phyloP scores from a whole-genome alignment of 352 stramenopile genomes.

The Phytophthora macrochlamydospora region DNA sequence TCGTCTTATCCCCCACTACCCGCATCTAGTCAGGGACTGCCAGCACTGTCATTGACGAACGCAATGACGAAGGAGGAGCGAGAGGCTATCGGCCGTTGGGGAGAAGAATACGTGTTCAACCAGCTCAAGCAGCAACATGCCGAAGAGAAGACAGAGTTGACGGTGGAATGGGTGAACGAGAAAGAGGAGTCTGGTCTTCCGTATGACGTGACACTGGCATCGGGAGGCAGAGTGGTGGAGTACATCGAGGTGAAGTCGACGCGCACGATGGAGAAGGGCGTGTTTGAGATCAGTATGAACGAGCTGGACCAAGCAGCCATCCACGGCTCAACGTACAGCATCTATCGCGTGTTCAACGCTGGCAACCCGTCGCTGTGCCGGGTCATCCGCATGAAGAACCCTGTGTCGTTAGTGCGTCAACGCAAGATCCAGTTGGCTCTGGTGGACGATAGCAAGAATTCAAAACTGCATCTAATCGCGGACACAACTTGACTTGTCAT shows the following conservation, averaged over 20 bases:
- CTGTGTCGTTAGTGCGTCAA: constrained; percentile 76
- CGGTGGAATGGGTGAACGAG: constrained; percentile 80
- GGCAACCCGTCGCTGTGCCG: constrained; percentile 71
- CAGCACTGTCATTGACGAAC: constrained; percentile 43
- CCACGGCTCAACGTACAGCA: constrained; percentile 79
- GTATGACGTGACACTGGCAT: constrained; percentile 78
- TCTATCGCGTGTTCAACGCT: constrained; percentile 89
- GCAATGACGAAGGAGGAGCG: constrained; percentile 79
- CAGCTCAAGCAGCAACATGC: constrained; percentile 60
- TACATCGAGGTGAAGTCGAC: constrained; percentile 90
- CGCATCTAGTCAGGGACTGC: constrained; percentile 12
- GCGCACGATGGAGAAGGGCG: constrained; percentile 84
- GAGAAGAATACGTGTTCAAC: constrained; percentile 84
- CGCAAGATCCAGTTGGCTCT: constrained; percentile 83
- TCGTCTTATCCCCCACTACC: constrained; percentile 13
- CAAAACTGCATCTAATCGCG: constrained; percentile 2
- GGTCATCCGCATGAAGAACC: constrained; percentile 87
- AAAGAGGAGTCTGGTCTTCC: constrained; percentile 80
- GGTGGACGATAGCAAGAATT: constrained; percentile 25
- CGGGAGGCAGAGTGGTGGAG: constrained; percentile 57
- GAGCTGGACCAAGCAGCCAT: constrained; percentile 83
- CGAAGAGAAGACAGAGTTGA: constrained; percentile 39
- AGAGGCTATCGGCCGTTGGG: constrained; percentile 80
- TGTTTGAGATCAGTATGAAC: constrained; percentile 92
- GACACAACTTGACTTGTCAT: too few species aligned